Conservation (phyloP, 495 filamentous ascomycete species). For the Elasticomyces elasticus region DNA sequence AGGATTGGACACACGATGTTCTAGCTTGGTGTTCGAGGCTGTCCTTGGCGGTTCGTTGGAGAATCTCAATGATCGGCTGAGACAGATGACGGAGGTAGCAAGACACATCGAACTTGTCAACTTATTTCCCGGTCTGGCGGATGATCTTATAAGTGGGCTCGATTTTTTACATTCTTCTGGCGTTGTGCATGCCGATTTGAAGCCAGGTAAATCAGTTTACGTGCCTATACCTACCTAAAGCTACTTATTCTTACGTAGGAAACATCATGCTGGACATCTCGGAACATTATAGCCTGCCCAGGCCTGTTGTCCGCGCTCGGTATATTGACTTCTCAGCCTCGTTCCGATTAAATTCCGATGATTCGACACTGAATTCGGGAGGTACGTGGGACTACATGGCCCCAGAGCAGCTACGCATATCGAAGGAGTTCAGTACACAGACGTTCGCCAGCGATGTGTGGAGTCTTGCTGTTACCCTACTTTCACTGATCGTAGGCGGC, state of each 20-base stretch:
- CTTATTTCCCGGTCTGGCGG: slow-evolving; percentile 36
- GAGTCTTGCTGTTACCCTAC: slow-evolving; percentile 46
- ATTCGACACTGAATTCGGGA: slow-evolving; percentile 31
- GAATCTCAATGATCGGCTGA: slow-evolving; percentile 10
- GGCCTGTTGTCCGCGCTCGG: slow-evolving; percentile 37
- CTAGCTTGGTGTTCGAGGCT: slow-evolving; percentile 45
- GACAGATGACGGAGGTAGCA: slow-evolving; percentile 17
- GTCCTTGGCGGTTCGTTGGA: slow-evolving; percentile 38
- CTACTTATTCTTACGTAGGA: too few species aligned
- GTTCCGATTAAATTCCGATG: slow-evolving; percentile 25
- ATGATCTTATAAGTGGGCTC: slow-evolving; percentile 41
- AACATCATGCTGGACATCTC: slow-evolving; percentile 40
- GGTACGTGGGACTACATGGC: slow-evolving; percentile 51
- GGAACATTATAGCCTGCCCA: slow-evolving; percentile 11
- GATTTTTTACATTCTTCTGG: slow-evolving; percentile 41
- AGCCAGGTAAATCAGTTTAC: too few species aligned
- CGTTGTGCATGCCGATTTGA: slow-evolving; percentile 50
- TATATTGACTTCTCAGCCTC: slow-evolving; percentile 56
- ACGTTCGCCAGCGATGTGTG: slow-evolving; percentile 43
- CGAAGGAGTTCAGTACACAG: slow-evolving; percentile 25
- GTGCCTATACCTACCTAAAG: too few species aligned
- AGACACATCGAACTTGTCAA: slow-evolving; percentile 19
- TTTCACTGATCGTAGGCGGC: slow-evolving; percentile 46
- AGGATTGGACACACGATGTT: slow-evolving; percentile 41
- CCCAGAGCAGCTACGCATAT: slow-evolving; percentile 35